Evolutionary conservation across 805 yeast species (phyloP).

Genomic region (Wickerhamiella cacticola): DNA sequence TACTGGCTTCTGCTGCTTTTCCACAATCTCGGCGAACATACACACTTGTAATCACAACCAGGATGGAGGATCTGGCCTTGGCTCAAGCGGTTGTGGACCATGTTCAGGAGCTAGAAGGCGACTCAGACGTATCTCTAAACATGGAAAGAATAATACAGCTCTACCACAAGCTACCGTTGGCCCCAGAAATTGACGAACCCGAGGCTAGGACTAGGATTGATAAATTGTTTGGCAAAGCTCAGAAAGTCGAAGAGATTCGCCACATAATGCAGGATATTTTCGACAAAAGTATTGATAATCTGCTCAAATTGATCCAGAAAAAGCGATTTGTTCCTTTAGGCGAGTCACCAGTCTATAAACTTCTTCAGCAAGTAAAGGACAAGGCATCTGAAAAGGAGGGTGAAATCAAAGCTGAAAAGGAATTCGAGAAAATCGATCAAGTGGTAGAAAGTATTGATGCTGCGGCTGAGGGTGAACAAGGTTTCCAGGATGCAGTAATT

Average conservation of each 20-base stretch:
- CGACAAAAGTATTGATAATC: neutral
- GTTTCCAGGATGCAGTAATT: neutral
- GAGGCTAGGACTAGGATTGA: neutral
- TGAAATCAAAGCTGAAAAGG: neutral
- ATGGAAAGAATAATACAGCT: neutral
- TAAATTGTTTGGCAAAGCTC: neutral
- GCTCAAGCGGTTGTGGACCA: conserved; percentile 8
- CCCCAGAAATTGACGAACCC: neutral
- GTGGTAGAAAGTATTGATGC: conserved; percentile 2
- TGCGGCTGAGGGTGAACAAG: conserved; percentile 11
- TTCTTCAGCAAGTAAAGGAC: neutral
- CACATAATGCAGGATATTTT: neutral
- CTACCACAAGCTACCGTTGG: neutral
- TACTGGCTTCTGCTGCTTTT: neutral
- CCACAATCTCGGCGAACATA: conserved; percentile 5
- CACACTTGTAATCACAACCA: neutral
- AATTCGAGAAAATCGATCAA: neutral
- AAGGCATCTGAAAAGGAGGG: neutral
- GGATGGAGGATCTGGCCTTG: conserved; percentile 7
- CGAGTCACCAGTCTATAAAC: neutral
- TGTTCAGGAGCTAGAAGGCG: neutral
- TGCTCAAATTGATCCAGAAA: neutral
- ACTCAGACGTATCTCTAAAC: neutral
- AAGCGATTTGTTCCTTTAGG: neutral
- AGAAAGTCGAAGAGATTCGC: neutral